phyloP scores from a whole-genome alignment of 2,329 filamentous ascomycete genomes.

The Nemania sp. region DNA sequence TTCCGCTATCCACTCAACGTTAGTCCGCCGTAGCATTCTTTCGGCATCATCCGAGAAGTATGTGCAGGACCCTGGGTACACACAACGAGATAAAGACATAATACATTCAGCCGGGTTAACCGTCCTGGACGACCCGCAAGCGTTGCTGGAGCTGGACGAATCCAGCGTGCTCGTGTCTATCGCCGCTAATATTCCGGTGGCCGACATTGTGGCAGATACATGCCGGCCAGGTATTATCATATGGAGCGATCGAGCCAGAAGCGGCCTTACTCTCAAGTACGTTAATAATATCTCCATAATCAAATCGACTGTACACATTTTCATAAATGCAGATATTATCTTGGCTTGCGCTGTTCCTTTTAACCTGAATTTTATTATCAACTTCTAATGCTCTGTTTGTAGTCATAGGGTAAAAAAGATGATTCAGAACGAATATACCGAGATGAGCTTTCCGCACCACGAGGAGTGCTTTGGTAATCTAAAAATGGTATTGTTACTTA shows the following conservation, averaged over 20 bases:
- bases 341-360: too few species aligned
- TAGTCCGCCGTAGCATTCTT: neutral
- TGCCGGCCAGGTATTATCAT: conserved; percentile 2
- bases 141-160: conserved; percentile 23
- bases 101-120: conserved; percentile 21
- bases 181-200: conserved; percentile 20
- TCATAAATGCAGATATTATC: too few species aligned
- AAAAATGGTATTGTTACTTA: neutral
- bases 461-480: neutral
- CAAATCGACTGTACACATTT: neutral
- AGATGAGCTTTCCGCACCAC: neutral
- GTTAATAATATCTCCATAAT: neutral
- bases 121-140: conserved; percentile 29
- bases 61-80: conserved; percentile 24
- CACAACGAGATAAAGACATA: conserved; percentile 23
- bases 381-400: neutral
- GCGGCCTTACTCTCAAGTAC: too few species aligned
- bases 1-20: neutral
- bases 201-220: conserved; percentile 28
- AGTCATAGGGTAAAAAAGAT: neutral
- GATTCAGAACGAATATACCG: neutral
- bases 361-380: too few species aligned
- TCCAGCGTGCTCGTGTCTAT: conserved; percentile 30
- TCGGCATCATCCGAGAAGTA: conserved; percentile 8
- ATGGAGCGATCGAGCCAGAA: neutral